A percentile compares a stretch with the other conserved stretches of the same genome.
Evolutionary conservation across 2,329 filamentous ascomycete genomes (phyloP).

Genomic region (Fusarium sp.): DNA sequence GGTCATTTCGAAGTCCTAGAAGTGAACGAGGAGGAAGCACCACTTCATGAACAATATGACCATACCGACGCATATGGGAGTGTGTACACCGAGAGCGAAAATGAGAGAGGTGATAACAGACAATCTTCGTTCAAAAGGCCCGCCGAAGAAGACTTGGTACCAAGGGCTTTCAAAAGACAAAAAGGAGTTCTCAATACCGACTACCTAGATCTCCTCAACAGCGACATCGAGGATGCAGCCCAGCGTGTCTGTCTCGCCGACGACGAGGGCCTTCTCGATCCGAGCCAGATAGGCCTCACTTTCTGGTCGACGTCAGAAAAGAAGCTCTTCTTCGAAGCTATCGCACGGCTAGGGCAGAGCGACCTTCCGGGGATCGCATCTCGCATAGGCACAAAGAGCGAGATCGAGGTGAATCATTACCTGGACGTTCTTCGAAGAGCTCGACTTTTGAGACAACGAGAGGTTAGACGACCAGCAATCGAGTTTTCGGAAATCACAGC

Average conservation of each 20-base stretch:
- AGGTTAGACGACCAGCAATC: constrained; percentile 49
- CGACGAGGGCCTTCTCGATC: constrained; percentile 49
- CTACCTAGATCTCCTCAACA: constrained; percentile 66
- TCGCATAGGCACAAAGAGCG: constrained; percentile 76
- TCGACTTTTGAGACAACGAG: constrained; percentile 54
- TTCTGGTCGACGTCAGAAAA: constrained; percentile 80
- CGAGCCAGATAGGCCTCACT: constrained; percentile 73
- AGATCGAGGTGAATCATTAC: constrained; percentile 78
- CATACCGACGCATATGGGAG: constrained; percentile 25
- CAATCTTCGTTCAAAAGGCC: constrained; percentile 48
- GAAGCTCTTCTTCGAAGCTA: constrained; percentile 71
- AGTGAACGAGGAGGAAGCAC: constrained; percentile 19
- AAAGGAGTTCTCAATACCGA: constrained; percentile 56
- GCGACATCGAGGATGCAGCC: constrained; percentile 66
- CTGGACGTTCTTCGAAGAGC: constrained; percentile 69
- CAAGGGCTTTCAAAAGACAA: constrained; percentile 58
- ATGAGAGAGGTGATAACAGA: constrained; percentile 16
- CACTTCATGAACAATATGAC: constrained; percentile 10
- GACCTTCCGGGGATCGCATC: constrained; percentile 71
- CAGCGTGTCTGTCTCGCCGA: constrained; percentile 49
- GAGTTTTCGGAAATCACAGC: constrained; percentile 71
- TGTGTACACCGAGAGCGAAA: constrained; percentile 28
- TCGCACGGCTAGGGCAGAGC: constrained; percentile 72
- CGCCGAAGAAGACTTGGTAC: constrained; percentile 38
- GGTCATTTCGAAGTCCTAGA: constrained; percentile 11